Evolutionary conservation across 2,329 filamentous ascomycete species (phyloP), one percentile per base, ranked within the genome.

Genomic region (Colletotrichum filicis): DNA sequence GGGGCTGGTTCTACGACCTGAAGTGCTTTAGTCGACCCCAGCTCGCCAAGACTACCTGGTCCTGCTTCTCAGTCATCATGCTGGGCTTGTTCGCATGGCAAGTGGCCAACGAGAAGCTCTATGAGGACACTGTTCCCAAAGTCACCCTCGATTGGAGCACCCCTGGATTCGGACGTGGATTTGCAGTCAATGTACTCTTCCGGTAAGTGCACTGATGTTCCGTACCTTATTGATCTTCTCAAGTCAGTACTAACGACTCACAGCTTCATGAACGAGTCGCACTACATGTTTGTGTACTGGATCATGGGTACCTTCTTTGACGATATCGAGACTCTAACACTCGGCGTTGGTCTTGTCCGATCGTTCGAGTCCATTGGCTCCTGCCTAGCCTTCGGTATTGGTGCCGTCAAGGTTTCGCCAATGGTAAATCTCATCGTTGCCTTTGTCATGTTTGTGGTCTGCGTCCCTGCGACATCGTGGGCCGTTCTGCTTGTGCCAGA

Each of bases 271-370:
- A 87, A 88, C 70, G 87, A 89, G 74, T 85, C 84, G 0, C 83
- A 88, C 56, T 85, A 85, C 75, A 87, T 87, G 79, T 87, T 87
- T 67, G 84, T 87, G 0, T 88, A 88, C 77, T 88, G 86, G 85
- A 77, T 87, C 16, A 80, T 88, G 1, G 87, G 85, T 3, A 82
- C 85, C 2, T 88, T 87, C 78, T 86, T 87, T 71, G 82, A 87
- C 70, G 86, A 88, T 61, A 79, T 88, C 6, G 85, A 87, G 75
- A 88, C 86, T 0, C 75, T 88, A n/a, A 86, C 87, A 0, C 80
- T 88, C 0, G 83, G 82, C 2, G 85, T 87, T 1, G 85, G 85
- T 1, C 78, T 88, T 1, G 79, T 89, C 5, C 80, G 86, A 4
- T 86, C 85, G 0, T 87, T 88, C 59, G 86, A 88, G 75, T 86